These are phyloP conservation scores for peach (Prunus persica) DNA, from an alignment of 306 rosid species.

Conservation along the genomic window DNA sequence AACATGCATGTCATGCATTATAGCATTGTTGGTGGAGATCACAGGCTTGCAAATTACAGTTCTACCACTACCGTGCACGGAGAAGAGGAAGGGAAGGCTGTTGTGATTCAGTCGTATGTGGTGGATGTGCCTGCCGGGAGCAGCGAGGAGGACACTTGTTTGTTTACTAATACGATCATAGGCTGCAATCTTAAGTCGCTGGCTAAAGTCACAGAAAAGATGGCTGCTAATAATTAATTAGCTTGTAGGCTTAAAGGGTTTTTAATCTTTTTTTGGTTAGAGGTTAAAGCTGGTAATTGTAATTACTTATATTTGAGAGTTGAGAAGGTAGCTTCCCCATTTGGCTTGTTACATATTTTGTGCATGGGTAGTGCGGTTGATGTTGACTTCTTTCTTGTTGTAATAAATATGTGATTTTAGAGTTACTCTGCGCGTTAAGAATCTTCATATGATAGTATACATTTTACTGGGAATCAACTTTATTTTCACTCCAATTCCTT, in stretches of 20 bases:
- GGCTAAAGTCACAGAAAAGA: conserved; percentile 45
- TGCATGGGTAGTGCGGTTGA: background rate
- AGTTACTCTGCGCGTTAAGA: background rate
- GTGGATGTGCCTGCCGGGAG: conserved; percentile 62
- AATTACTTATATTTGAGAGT: background rate
- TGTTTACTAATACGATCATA: conserved; percentile 54
- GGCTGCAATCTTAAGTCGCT: conserved; percentile 51
- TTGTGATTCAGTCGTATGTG: conserved; percentile 61
- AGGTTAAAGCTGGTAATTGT: too few relatives aligned
- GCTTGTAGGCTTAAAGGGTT: background rate
- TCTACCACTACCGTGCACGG: conserved; percentile 52
- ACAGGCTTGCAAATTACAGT: conserved; percentile 50
- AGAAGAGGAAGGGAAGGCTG: conserved; percentile 33
- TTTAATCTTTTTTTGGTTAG: background rate
- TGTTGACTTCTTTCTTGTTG: conserved; percentile 5
- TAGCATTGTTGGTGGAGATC: conserved; percentile 69
- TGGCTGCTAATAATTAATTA: background rate
- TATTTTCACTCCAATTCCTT: too few relatives aligned
- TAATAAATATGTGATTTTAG: background rate
- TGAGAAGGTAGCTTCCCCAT: background rate
- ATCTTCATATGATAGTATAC: too few relatives aligned
- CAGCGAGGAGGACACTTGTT: conserved; percentile 52
- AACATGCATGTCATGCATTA: conserved; percentile 41
- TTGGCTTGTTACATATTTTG: background rate
- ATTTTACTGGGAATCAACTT: too few relatives aligned